Evolutionary conservation across 1,139 yeast genomes (phyloP).

Genomic region (Zygoascus meyerae): DNA sequence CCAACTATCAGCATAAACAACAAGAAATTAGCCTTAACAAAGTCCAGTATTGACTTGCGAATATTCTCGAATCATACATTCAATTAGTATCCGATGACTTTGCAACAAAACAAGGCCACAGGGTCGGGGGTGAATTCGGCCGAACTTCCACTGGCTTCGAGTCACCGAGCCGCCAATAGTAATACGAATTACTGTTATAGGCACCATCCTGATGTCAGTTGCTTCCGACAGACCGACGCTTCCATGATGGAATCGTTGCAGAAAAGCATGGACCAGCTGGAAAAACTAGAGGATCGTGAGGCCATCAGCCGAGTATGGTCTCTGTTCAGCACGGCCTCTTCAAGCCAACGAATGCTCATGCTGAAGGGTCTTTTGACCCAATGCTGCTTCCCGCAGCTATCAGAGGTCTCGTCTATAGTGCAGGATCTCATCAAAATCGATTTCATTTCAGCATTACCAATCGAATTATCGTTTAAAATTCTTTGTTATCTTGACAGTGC

Average conservation of each 20-base stretch:
- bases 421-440: constrained; percentile 78
- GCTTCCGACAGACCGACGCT: constrained; percentile 68
- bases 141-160: constrained; percentile 18
- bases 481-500: constrained; percentile 86
- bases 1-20: too few relatives aligned
- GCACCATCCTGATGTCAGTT: constrained; percentile 78
- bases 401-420: constrained; percentile 75
- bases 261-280: constrained; percentile 45
- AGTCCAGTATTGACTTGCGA: too few relatives aligned
- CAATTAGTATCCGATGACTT: too few relatives aligned
- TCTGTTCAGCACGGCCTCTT: constrained; percentile 65
- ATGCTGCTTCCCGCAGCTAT: constrained; percentile 92
- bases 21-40: too few relatives aligned
- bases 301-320: constrained; percentile 76
- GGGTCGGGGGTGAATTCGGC: too few relatives aligned
- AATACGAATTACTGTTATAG: constrained; percentile 53
- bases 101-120: too few relatives aligned
- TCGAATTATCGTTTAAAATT: constrained; percentile 77
- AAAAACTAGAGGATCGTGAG: constrained; percentile 56
- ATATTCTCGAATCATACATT: too few relatives aligned
- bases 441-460: constrained; percentile 77
- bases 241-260: constrained; percentile 54
- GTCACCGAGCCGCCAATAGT: constrained; percentile 16
- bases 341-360: constrained; percentile 63
- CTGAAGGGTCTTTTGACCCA: constrained; percentile 79